phyloP scores from a whole-genome alignment of 1,284 basidiomycete species.

The Stereum hirsutum region DNA sequence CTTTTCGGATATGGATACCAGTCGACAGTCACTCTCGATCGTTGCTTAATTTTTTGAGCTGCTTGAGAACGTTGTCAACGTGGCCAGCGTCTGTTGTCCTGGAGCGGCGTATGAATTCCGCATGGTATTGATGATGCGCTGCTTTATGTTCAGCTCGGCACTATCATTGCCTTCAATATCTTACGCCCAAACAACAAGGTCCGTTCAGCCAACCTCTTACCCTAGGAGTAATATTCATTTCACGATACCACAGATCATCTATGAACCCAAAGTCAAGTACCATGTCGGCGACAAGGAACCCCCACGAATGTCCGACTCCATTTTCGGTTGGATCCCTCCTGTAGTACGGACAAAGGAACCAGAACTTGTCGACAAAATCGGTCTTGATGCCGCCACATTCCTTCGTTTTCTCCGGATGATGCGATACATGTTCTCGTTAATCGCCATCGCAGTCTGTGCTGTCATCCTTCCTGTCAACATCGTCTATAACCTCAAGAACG shows the following conservation, averaged over 20 bases:
- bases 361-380: conserved; percentile 84
- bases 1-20: too few species aligned
- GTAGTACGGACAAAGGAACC: conserved; percentile 80
- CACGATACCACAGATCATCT: conserved; percentile 48
- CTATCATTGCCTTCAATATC: conserved; percentile 53
- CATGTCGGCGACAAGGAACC: conserved; percentile 76
- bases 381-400: conserved; percentile 89
- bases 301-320: conserved; percentile 72
- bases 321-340: conserved; percentile 87
- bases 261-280: conserved; percentile 86
- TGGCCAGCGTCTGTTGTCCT: too few species aligned
- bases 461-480: conserved; percentile 79
- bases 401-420: conserved; percentile 88
- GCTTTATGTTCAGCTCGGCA: too few species aligned
- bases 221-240: not conserved
- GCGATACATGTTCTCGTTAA: conserved; percentile 65
- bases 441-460: conserved; percentile 61
- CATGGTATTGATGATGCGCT: too few species aligned
- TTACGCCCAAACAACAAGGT: conserved; percentile 59
- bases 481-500: conserved; percentile 60
- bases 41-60: too few species aligned
- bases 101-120: too few species aligned
- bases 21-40: too few species aligned
- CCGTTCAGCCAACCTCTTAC: not conserved
- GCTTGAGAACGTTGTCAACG: too few species aligned